Base-by-base conservation (phyloP, 108 stramenopile species). In the Nitzschia inconspicua region DNA sequence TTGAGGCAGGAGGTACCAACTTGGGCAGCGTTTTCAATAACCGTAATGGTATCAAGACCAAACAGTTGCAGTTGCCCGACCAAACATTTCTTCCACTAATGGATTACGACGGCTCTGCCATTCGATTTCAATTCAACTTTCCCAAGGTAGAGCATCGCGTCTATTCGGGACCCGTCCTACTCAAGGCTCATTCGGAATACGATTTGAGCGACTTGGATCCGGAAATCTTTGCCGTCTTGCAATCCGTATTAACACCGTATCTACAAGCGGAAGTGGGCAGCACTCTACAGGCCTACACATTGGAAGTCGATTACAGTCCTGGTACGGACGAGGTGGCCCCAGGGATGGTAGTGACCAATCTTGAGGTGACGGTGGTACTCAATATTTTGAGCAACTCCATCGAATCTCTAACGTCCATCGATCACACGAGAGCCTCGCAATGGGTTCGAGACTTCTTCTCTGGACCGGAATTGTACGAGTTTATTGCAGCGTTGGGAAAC, bases 281-380 rank as follows among this genome's bases (percentile, higher is more conserved):
- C 40, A 27, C 23, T 35, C 46, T 70, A 14, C 50, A 60, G 44
- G 60, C 68, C 13, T 70, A 70, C 53, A 60, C 49, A 3, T 47
- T 70, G 36, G 52, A 47, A 25, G 53, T 70, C 11, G 35, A 56
- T 1, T 70, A 70, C 54, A 62, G 34, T 52, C 58, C 51, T 18
- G 50, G 59, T 37, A 29, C 36, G 19, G 58, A 62, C 47, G 35
- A 37, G 14, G 30, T 49, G 8, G 52, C 14, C 16, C n/a, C 13
- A 36, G 60, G 34, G 3, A 39, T 52, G 1, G 42, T 70, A 4
- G 54, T 61, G 24, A 70, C 68, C 16, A 24, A 60, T n/a, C 55
- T 70, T 35, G 47, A 42, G 13, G 26, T 62, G 44, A 50, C 30
- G 18, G 36, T 48, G 39, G 53, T 47, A 11, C 22, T 70, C 18